phyloP scores from a whole-genome alignment of 192 early-diverging fungal species.

The Gaertneriomyces sp. region DNA sequence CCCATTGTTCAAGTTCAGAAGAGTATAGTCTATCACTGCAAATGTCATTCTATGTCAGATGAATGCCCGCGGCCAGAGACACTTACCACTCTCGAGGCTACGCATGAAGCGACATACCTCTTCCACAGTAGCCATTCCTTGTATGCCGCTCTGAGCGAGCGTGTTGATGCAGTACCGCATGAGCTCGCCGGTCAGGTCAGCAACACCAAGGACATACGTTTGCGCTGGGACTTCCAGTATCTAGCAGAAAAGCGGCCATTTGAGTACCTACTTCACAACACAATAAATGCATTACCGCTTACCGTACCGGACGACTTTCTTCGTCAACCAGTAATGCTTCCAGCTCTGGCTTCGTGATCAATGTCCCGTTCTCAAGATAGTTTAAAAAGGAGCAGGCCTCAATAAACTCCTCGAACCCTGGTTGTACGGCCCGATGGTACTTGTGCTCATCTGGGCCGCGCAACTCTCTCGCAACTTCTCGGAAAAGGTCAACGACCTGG shows the following conservation, averaged over 20 bases:
- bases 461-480: slow-evolving; percentile 30
- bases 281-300: not conserved
- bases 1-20: no score
- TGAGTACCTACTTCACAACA: not conserved
- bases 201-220: slow-evolving; percentile 55
- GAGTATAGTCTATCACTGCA: slow-evolving; percentile 26
- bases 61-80: not conserved
- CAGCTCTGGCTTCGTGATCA: slow-evolving; percentile 28
- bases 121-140: slow-evolving; percentile 21
- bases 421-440: slow-evolving; percentile 33
- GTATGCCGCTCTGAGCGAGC: slow-evolving; percentile 42
- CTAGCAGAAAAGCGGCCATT: slow-evolving; percentile 6
- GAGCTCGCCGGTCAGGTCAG: slow-evolving; percentile 60
- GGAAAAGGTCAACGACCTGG: slow-evolving; percentile 35
- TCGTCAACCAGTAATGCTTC: slow-evolving; percentile 23
- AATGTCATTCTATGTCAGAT: slow-evolving; percentile 19
- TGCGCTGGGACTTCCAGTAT: slow-evolving; percentile 40
- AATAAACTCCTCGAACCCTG: slow-evolving; percentile 44
- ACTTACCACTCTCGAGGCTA: slow-evolving; percentile 40
- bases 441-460: slow-evolving; percentile 38
- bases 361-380: slow-evolving; percentile 27
- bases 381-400: slow-evolving; percentile 43
- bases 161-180: slow-evolving; percentile 57
- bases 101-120: slow-evolving; percentile 44
- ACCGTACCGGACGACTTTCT: slow-evolving; percentile 13